These are phyloP conservation scores for Kitagawia praeruptora DNA, from an alignment of 129 eudicot genomes.

Conservation along the genomic window DNA sequence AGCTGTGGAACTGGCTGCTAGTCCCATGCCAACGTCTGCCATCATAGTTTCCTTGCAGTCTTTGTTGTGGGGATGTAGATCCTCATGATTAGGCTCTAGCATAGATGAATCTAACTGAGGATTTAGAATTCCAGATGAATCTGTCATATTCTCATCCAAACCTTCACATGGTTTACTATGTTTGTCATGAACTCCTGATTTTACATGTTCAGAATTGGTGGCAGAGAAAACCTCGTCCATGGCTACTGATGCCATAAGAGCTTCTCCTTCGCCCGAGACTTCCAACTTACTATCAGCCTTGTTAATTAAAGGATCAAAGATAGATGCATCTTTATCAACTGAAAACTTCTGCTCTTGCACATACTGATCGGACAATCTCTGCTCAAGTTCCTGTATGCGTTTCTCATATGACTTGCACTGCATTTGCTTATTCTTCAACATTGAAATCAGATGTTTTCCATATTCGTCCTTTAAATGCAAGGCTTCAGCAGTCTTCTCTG, in stretches of 20 bases:
- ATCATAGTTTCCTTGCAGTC: slow-evolving; percentile 34
- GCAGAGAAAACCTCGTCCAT: slow-evolving; percentile 78
- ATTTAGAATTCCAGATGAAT: slow-evolving; percentile 56
- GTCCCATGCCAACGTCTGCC: slow-evolving; percentile 37
- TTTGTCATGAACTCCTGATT: slow-evolving; percentile 33
- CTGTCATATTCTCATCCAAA: slow-evolving; percentile 79
- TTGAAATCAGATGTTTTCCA: slow-evolving; percentile 43
- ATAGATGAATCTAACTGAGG: slow-evolving; percentile 76
- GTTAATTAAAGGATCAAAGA: slow-evolving; percentile 20
- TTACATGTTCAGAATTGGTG: slow-evolving; percentile 33
- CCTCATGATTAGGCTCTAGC: slow-evolving; percentile 68
- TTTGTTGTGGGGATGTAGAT: slow-evolving; percentile 37
- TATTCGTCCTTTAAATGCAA: slow-evolving; percentile 74
- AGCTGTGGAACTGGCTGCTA: slow-evolving; percentile 52
- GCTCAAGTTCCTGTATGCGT: slow-evolving; percentile 81
- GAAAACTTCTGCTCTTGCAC: slow-evolving; percentile 30
- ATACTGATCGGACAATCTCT: slow-evolving; percentile 55
- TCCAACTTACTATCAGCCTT: slow-evolving; percentile 61
- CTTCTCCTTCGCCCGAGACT: slow-evolving; percentile 46
- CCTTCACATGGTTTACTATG: slow-evolving; percentile 36
- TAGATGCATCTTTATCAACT: slow-evolving; percentile 32
- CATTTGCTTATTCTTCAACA: slow-evolving; percentile 49
- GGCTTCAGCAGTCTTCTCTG: slow-evolving; percentile 79
- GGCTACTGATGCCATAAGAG: slow-evolving; percentile 28
- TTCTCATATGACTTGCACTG: slow-evolving; percentile 75